Conservation (phyloP, 805 yeast genomes). For the Groenewaldozyma tartarivorans region DNA sequence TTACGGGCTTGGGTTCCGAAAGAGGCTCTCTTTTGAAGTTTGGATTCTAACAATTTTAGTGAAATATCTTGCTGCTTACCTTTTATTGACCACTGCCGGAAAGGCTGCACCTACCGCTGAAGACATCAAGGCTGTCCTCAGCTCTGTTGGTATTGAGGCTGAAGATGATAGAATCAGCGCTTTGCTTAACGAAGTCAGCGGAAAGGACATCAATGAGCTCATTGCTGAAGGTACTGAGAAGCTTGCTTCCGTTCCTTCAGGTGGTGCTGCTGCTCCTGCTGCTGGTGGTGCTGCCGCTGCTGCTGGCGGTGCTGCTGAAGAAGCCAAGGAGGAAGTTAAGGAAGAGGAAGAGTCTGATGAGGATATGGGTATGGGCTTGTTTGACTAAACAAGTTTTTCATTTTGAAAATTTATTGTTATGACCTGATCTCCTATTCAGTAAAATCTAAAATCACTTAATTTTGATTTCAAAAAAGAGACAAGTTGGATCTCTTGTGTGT, state of each 20-base stretch:
- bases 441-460: too few relatives aligned
- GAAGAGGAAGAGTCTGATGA: conserved; percentile 33
- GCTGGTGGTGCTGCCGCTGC: conserved; percentile 63
- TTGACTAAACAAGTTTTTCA: conserved; percentile 61
- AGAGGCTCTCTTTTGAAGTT: background rate
- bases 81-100: conserved; percentile 96
- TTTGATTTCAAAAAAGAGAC: too few relatives aligned
- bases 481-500: too few relatives aligned
- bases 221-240: conserved; percentile 92
- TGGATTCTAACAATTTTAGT: conserved; percentile 26
- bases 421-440: background rate
- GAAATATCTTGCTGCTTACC: conserved; percentile 99
- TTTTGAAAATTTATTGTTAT: background rate
- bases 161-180: conserved; percentile 79
- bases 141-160: conserved; percentile 92
- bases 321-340: conserved; percentile 55
- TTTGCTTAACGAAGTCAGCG: conserved; percentile 80
- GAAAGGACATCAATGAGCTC: conserved; percentile 83
- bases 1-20: too few relatives aligned
- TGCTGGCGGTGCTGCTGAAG: conserved; percentile 64
- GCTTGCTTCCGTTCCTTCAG: conserved; percentile 95
- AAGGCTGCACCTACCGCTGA: conserved; percentile 88
- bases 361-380: conserved; percentile 77
- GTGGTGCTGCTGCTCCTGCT: conserved; percentile 89
- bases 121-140: conserved; percentile 79